Evolutionary conservation across 2,329 filamentous ascomycete species (phyloP).

Genomic region (Penicillium janthinellum): DNA sequence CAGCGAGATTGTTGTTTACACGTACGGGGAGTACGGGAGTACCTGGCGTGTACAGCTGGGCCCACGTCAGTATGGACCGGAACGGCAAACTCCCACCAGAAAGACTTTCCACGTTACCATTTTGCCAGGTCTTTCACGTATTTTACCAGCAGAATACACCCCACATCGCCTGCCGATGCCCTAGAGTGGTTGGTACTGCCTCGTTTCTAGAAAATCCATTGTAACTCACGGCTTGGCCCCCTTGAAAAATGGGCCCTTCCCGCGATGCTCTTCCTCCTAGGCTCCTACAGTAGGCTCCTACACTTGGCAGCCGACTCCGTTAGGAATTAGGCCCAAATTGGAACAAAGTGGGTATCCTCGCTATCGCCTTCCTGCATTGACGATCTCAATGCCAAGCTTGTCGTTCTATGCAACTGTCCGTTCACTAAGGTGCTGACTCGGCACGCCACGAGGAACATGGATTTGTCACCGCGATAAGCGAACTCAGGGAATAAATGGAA

Average conservation of each 20-base stretch:
- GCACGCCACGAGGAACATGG: neutral
- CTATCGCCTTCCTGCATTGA: slow-evolving; percentile 12
- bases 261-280: neutral
- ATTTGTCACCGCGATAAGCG: neutral
- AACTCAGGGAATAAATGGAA: too few species aligned
- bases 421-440: neutral
- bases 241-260: neutral
- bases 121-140: neutral
- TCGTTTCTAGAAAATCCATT: neutral
- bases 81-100: slow-evolving; percentile 5
- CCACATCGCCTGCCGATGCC: slow-evolving; percentile 2
- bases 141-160: slow-evolving; percentile 17
- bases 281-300: neutral
- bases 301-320: neutral
- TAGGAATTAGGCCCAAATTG: neutral
- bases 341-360: neutral
- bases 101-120: slow-evolving; percentile 4
- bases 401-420: slow-evolving; percentile 11
- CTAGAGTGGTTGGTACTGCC: neutral
- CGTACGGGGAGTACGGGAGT: neutral
- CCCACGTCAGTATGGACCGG: slow-evolving; percentile 7
- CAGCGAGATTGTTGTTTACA: slow-evolving; percentile 25
- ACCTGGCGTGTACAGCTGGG: slow-evolving; percentile 14
- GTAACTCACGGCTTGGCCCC: neutral
- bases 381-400: slow-evolving; percentile 21